Evolutionary conservation across 2,329 filamentous ascomycete genomes (phyloP).

Genomic region (Zelopaecilomyces penicillatus): DNA sequence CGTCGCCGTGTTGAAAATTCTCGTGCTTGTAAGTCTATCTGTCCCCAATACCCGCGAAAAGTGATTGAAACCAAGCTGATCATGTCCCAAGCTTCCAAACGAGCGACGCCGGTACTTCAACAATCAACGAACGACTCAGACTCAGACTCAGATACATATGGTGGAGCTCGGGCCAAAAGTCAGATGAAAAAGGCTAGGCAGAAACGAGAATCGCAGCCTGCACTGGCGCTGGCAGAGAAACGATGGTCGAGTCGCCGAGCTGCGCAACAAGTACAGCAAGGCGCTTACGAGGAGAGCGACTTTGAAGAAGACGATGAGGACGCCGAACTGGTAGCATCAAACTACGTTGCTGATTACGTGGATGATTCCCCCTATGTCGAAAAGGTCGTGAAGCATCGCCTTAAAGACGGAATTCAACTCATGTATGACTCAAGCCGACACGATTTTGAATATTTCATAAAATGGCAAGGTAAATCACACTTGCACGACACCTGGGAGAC

Average conservation of each 20-base stretch:
- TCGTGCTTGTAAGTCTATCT: slow-evolving; percentile 46
- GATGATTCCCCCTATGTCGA: slow-evolving; percentile 83
- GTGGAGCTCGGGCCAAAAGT: slow-evolving; percentile 62
- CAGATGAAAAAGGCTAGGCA: slow-evolving; percentile 70
- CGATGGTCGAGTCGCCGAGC: slow-evolving; percentile 86
- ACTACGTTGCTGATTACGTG: slow-evolving; percentile 62
- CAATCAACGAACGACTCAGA: slow-evolving; percentile 53
- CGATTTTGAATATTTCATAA: slow-evolving; percentile 87
- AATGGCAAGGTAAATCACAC: slow-evolving; percentile 95
- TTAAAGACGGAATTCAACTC: slow-evolving; percentile 59
- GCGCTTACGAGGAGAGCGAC: slow-evolving; percentile 59
- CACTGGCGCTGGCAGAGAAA: slow-evolving; percentile 66
- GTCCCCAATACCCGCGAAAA: background rate
- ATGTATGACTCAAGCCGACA: slow-evolving; percentile 51
- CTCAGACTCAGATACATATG: slow-evolving; percentile 71
- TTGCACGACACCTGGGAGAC: slow-evolving; percentile 95
- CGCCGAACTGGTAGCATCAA: slow-evolving; percentile 46
- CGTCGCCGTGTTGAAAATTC: slow-evolving; percentile 61
- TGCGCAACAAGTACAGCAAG: slow-evolving; percentile 61
- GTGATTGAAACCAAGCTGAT: slow-evolving; percentile 11
- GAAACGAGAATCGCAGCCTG: slow-evolving; percentile 58
- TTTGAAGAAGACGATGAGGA: slow-evolving; percentile 58
- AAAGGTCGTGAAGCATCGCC: slow-evolving; percentile 77
- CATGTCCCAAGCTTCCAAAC: slow-evolving; percentile 45
- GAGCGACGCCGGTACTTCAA: slow-evolving; percentile 46